phyloP scores from a whole-genome alignment of 2,329 filamentous ascomycete genomes.

The Helotiales sp. region DNA sequence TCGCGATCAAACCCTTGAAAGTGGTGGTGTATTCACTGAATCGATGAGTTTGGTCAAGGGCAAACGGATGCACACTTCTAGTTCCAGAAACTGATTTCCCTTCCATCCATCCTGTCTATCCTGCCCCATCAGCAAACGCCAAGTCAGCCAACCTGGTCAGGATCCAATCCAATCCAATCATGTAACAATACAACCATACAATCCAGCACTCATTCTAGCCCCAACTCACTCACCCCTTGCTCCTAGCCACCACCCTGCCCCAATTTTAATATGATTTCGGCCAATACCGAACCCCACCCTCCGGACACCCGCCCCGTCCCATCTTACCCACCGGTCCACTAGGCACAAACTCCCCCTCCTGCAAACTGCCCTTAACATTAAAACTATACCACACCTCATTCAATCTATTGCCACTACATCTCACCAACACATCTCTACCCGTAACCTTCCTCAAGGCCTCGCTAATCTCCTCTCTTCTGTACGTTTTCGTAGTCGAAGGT shows the following conservation, averaged over 20 bases:
- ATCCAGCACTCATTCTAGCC: background rate
- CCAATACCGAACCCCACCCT: slow-evolving; percentile 61
- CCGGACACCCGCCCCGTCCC: slow-evolving; percentile 57
- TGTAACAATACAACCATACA: too few relatives aligned
- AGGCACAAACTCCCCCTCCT: slow-evolving; percentile 55
- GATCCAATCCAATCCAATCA: too few relatives aligned
- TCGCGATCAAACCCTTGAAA: too few relatives aligned
- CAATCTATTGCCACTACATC: slow-evolving; percentile 50
- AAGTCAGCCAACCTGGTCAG: too few relatives aligned
- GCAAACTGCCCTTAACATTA: slow-evolving; percentile 57
- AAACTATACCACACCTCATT: slow-evolving; percentile 61
- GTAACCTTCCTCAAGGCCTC: slow-evolving; percentile 50
- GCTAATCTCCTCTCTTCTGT: slow-evolving; percentile 49
- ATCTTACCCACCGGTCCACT: slow-evolving; percentile 42
- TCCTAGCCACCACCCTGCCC: background rate
- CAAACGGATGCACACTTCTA: too few relatives aligned
- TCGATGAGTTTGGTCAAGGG: too few relatives aligned
- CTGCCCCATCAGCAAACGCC: too few relatives aligned
- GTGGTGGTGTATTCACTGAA: too few relatives aligned
- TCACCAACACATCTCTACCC: slow-evolving; percentile 52
- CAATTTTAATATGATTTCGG: slow-evolving; percentile 51
- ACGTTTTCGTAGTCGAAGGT: slow-evolving; percentile 49
- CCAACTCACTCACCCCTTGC: background rate
- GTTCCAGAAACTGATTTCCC: too few relatives aligned
- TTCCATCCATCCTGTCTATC: too few relatives aligned